Evolutionary conservation across 164 flowering plant genomes (phyloP), one percentile per base, ranked within the genome.

Genomic region (Magnolia officinalis): DNA sequence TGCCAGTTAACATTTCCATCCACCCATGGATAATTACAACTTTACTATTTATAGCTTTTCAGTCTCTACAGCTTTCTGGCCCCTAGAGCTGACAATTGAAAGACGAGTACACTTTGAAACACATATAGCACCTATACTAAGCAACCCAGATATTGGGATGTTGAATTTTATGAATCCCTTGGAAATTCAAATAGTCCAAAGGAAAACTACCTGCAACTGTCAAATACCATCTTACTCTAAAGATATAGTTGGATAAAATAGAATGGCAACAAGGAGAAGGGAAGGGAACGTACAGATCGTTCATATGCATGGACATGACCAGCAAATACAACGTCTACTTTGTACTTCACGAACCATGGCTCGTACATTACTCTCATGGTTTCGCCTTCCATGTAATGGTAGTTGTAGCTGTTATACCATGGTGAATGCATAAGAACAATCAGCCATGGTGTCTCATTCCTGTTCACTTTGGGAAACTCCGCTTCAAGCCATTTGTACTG

Each of bases 281-380:
- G 51, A 58, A 45, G 21, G 50, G 8, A 50, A 76, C 86, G 74
- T 82, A 87, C 91, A 11, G 90, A 83, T 67, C 92, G 76, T 78
- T 89, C 92, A 45, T 89, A 87, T 9, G 87, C 84, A 75, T 89
- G 92, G 45, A 89, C 92, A 80, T 89, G 92, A 50, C 90, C 92
- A 45, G 90, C 80, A 69, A 89, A 80, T 37, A 89, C 90, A 21
- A 87, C 24, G 71, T 89, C 92, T 13, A 89, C 92, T 80, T 89
- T 89, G 87, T 86, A 21, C 55, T 86, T 24, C 26, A 89, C 90
- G 13, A 89, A 86, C 90, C 89, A 89, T 2, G 84, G 59, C 61
- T 89, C 91, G 29, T 74, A 89, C 88, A 80, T 83, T 1, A 87
- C 91, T 77, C 91, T 81, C 90, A 89, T 89, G 77, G 75, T 77